These are phyloP conservation scores for Suillus spraguei DNA, from an alignment of 768 basidiomycete species.

Conservation along the genomic window DNA sequence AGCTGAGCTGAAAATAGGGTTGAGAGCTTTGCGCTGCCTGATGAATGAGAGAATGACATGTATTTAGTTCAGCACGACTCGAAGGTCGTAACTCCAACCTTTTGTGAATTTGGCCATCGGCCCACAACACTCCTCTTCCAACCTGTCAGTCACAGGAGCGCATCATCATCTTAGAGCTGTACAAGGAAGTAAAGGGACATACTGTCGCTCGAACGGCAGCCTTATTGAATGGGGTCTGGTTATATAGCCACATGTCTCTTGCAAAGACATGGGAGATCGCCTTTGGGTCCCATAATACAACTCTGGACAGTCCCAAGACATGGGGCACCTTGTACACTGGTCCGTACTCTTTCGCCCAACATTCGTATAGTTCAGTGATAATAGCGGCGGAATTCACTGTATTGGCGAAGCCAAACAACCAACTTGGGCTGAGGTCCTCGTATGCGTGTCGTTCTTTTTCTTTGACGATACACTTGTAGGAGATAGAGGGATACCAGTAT, in stretches of 20 bases:
- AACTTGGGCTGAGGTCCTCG: constrained; percentile 42
- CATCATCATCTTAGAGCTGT: not conserved
- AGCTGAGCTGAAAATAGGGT: constrained; percentile 54
- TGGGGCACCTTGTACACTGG: constrained; percentile 42
- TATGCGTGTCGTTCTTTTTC: constrained; percentile 31
- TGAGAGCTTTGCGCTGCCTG: constrained; percentile 52
- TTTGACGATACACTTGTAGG: not conserved
- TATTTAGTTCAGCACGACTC: not conserved
- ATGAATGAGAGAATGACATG: not conserved
- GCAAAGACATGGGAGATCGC: constrained; percentile 51
- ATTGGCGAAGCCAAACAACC: constrained; percentile 41
- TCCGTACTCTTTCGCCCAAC: constrained; percentile 48
- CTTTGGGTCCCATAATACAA: constrained; percentile 46
- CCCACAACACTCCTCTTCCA: constrained; percentile 33
- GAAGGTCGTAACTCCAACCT: not conserved
- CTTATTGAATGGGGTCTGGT: constrained; percentile 37
- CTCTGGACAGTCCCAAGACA: constrained; percentile 33
- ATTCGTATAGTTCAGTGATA: constrained; percentile 37
- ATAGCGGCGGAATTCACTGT: constrained; percentile 29
- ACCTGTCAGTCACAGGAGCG: constrained; percentile 4
- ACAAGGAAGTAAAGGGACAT: constrained; percentile 9
- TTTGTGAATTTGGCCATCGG: constrained; percentile 26
- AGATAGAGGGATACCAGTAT: not conserved
- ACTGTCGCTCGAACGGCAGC: constrained; percentile 44
- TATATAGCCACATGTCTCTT: constrained; percentile 49